Conservation (phyloP, 108 stramenopile species). For the Discostella pseudostelligera region DNA sequence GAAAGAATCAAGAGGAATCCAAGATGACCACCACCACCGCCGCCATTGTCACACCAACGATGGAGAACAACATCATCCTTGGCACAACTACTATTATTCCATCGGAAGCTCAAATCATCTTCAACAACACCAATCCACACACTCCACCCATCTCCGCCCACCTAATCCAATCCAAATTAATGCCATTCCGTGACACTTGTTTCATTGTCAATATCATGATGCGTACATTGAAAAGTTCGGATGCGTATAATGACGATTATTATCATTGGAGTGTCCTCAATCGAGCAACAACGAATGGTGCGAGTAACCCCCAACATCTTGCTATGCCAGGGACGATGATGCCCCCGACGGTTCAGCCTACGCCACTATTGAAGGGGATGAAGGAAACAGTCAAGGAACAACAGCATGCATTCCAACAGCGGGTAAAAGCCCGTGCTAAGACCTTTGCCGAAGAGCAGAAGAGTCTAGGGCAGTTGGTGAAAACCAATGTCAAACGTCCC, state of each 20-base stretch:
- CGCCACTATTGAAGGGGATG: slow-evolving; percentile 45
- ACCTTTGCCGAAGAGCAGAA: slow-evolving; percentile 68
- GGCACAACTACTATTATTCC: background rate
- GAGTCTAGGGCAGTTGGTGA: slow-evolving; percentile 65
- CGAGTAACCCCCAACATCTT: background rate
- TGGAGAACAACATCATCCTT: background rate
- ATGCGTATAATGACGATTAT: slow-evolving; percentile 49
- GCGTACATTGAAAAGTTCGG: slow-evolving; percentile 55
- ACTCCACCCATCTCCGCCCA: slow-evolving; percentile 70
- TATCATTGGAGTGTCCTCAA: slow-evolving; percentile 48
- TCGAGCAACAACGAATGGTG: slow-evolving; percentile 14
- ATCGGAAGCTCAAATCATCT: slow-evolving; percentile 20
- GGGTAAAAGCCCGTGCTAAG: slow-evolving; percentile 55
- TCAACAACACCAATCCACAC: slow-evolving; percentile 65
- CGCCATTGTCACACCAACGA: background rate
- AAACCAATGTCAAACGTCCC: slow-evolving; percentile 72
- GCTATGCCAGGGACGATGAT: no score
- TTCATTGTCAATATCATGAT: slow-evolving; percentile 79
- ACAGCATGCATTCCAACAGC: slow-evolving; percentile 50
- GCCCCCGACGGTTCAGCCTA: slow-evolving; percentile 8
- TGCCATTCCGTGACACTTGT: slow-evolving; percentile 70
- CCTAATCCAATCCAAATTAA: slow-evolving; percentile 47
- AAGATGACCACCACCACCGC: background rate
- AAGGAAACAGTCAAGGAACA: slow-evolving; percentile 48
- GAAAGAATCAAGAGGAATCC: slow-evolving; percentile 2